A percentile compares a stretch with the other conserved stretches of the same genome.
Conservation (phyloP, 495 filamentous ascomycete genomes). For the Penicillium crystallinum region DNA sequence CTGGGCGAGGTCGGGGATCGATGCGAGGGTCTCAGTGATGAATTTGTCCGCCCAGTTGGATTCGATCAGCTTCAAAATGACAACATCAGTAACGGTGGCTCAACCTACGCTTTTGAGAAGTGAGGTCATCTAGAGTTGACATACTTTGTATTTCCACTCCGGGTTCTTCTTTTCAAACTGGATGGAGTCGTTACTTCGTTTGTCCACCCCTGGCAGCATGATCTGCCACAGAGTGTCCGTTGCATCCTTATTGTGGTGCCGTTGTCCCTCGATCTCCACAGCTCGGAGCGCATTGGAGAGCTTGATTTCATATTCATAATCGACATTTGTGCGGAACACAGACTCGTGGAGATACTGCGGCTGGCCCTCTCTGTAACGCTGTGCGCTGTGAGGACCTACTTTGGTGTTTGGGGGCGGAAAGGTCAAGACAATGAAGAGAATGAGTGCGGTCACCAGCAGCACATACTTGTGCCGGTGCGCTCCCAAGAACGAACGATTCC, state of each 20-base stretch:
- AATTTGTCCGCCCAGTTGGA: slow-evolving; percentile 28
- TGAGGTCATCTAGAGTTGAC: background rate
- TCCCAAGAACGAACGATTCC: background rate
- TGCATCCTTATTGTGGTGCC: slow-evolving; percentile 4
- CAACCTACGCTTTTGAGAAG: background rate
- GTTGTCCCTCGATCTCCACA: slow-evolving; percentile 17
- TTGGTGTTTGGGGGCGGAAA: slow-evolving; percentile 3
- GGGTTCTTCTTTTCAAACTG: slow-evolving; percentile 26
- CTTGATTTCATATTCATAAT: slow-evolving; percentile 21
- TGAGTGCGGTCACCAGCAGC: slow-evolving; percentile 4
- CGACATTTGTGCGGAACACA: slow-evolving; percentile 25
- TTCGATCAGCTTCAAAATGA: slow-evolving; percentile 23
- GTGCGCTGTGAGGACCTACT: background rate
- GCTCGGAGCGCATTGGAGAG: slow-evolving; percentile 21
- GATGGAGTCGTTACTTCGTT: slow-evolving; percentile 25
- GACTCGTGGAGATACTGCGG: slow-evolving; percentile 31
- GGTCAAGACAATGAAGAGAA: slow-evolving; percentile 6
- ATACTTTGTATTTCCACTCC: slow-evolving; percentile 32
- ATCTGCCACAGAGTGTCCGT: slow-evolving; percentile 36
- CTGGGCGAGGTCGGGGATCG: slow-evolving; percentile 26
- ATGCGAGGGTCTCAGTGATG: slow-evolving; percentile 20
- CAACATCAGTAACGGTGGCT: background rate
- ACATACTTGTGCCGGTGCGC: slow-evolving; percentile 6
- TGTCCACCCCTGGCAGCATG: slow-evolving; percentile 14
- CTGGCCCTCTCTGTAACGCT: slow-evolving; percentile 9